A percentile compares a stretch with the other conserved stretches of the same genome.
Evolutionary conservation across 78 protist species (phyloP).

Genomic region (Emiliania huxleyi): DNA sequence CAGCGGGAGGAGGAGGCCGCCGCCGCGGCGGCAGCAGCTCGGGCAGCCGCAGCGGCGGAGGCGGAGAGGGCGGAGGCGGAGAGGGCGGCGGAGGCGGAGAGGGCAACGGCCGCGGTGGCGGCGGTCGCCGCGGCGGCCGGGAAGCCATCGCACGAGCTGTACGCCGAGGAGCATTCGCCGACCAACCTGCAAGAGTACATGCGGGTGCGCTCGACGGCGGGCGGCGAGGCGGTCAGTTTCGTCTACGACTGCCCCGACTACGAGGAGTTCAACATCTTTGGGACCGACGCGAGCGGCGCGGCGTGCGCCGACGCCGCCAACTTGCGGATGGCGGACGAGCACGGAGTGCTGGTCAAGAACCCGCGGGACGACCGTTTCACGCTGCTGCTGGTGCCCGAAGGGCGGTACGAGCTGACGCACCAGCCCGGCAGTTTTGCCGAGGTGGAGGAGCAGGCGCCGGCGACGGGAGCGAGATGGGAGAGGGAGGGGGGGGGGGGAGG

Average conservation of each 20-base stretch:
- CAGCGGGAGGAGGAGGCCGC: no score
- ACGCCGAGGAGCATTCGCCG: not conserved
- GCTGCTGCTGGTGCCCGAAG: not conserved
- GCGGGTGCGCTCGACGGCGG: not conserved
- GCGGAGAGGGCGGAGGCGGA: no score
- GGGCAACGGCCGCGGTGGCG: no score
- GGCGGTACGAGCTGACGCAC: not conserved
- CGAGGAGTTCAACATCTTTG: not conserved
- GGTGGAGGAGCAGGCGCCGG: not conserved
- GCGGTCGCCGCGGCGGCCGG: no score
- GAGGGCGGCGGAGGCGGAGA: no score
- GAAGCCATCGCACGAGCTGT: not conserved
- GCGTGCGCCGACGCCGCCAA: not conserved
- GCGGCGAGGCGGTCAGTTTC: not conserved
- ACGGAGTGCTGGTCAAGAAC: not conserved
- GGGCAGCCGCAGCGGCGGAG: no score
- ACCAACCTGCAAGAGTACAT: not conserved
- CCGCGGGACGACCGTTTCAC: not conserved
- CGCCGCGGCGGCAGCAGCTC: no score
- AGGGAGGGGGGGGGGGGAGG: no score
- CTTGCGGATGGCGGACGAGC: not conserved
- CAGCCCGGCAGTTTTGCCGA: not conserved
- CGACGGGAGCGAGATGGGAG: no score
- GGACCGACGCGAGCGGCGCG: not conserved
- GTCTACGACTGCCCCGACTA: constrained; percentile 7